Evolutionary conservation across 2,329 filamentous ascomycete species (phyloP), one percentile per base, ranked within the genome.

Genomic region (Waltergamsia citrina): DNA sequence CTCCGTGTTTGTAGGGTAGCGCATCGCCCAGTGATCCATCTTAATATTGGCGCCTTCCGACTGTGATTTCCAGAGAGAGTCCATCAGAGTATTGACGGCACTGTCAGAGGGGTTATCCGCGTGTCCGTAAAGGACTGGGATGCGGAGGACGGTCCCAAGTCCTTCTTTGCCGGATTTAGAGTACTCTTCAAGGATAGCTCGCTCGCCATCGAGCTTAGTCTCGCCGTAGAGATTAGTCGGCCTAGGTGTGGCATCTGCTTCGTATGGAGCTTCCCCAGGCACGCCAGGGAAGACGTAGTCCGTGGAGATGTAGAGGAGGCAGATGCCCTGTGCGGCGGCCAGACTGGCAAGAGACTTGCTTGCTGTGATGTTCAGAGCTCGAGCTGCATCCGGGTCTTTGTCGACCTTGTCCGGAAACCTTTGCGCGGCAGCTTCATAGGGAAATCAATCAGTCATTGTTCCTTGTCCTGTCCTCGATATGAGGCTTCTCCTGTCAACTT

Each of bases 1-100:
- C 51, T 86, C 81, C 0, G 86, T 94, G 52, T 92, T 92, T 7
- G 87, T 94, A 7, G 87, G 87, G 59, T 85, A 94, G 19, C 87
- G 73, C 33, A 83, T 61, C 2, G 84, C 79, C 78, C 85, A 94
- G 54, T 93, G 79, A 49, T 94, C 87, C 78, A 94, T 88, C 51
- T 74, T 78, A 26, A 87, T 65, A 37, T 69, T 69, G 2, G 66
- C 65, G 5, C 65, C 71, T 24, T 67, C 61, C 32, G 78, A 71
- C 52, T 88, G 82, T 0, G 78, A 71, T 53, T 83, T 84, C 74
- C 76, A 81, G 6, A 94, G 69, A 1, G 71, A 63, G 34, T 90
- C 83, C 59, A 94, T 71, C 31, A 95, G 67, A 1, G 79, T 69
- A 49, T 94, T 94, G 29, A 94, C 74, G 0, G 88, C 85, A 47